These are phyloP conservation scores for Alternaria sp. DNA, from an alignment of 2,329 filamentous ascomycete species.

Conservation along the genomic window DNA sequence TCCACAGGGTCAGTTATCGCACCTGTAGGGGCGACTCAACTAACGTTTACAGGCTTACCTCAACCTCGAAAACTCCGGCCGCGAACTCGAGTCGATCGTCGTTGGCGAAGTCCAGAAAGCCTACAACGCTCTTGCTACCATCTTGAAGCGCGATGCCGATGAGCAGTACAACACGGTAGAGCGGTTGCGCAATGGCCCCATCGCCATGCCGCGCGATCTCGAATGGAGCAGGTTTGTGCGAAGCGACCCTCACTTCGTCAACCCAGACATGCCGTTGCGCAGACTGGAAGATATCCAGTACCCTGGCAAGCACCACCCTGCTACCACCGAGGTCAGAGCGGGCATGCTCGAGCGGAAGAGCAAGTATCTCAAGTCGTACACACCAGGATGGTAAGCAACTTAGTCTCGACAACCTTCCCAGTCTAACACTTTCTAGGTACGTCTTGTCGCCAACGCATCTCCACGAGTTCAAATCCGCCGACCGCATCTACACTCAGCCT, in stretches of 20 bases:
- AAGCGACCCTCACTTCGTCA: constrained; percentile 82
- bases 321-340: constrained; percentile 82
- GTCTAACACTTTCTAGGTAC: constrained; percentile 66
- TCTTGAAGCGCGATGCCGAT: constrained; percentile 89
- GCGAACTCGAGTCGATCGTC: constrained; percentile 94
- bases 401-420: not conserved
- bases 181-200: constrained; percentile 80
- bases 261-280: constrained; percentile 80
- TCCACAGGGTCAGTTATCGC: constrained; percentile 74
- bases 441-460: constrained; percentile 95
- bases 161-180: constrained; percentile 79
- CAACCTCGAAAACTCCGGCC: constrained; percentile 91
- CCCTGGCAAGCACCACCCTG: constrained; percentile 84
- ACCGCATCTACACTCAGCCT: constrained; percentile 79
- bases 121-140: constrained; percentile 90
- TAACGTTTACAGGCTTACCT: constrained; percentile 73
- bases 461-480: constrained; percentile 98
- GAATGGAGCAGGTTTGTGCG: constrained; percentile 89
- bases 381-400: constrained; percentile 80
- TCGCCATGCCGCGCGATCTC: constrained; percentile 91
- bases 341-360: constrained; percentile 96
- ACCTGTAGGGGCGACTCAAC: not conserved
- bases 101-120: constrained; percentile 98
- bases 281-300: constrained; percentile 85
- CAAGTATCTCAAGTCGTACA: constrained; percentile 98